phyloP scores from a whole-genome alignment of 2,329 filamentous ascomycete genomes.

The Colletotrichum ledebouriae region DNA sequence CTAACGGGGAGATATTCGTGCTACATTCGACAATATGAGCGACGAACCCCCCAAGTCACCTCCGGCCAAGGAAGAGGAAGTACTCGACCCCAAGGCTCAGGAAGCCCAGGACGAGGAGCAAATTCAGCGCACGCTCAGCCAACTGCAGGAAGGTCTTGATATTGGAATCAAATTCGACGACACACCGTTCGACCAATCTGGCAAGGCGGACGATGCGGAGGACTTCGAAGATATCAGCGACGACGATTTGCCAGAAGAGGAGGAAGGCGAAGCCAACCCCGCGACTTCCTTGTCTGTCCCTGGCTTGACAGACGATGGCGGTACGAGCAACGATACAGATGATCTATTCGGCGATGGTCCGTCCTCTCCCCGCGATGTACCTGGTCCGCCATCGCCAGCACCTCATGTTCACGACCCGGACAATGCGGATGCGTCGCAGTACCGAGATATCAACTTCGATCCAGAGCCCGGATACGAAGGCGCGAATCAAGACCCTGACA shows the following conservation, averaged over 20 bases:
- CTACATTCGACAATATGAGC: slow-evolving; percentile 39
- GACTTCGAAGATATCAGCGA: slow-evolving; percentile 94
- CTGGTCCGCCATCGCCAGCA: slow-evolving; percentile 59
- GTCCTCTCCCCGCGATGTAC: slow-evolving; percentile 62
- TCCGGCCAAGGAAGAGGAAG: slow-evolving; percentile 51
- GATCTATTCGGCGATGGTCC: slow-evolving; percentile 77
- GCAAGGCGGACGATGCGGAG: slow-evolving; percentile 92
- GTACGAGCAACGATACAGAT: slow-evolving; percentile 71
- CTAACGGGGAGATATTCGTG: slow-evolving; percentile 35
- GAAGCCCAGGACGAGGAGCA: slow-evolving; percentile 63
- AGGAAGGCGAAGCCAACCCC: slow-evolving; percentile 66
- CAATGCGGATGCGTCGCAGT: slow-evolving; percentile 53
- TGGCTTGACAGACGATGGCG: slow-evolving; percentile 70
- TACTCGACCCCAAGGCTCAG: slow-evolving; percentile 61
- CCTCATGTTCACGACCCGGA: slow-evolving; percentile 58
- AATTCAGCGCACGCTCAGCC: slow-evolving; percentile 60
- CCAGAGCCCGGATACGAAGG: slow-evolving; percentile 58
- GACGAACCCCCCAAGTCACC: slow-evolving; percentile 42
- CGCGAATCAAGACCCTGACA: slow-evolving; percentile 71
- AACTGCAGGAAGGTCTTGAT: slow-evolving; percentile 55
- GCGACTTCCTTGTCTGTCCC: slow-evolving; percentile 63
- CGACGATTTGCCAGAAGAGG: slow-evolving; percentile 88
- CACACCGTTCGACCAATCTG: slow-evolving; percentile 70
- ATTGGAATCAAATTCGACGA: slow-evolving; percentile 59
- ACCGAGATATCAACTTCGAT: slow-evolving; percentile 62